Percentiles rank a stretch among this genome's conserved stretches.
Evolutionary conservation across 306 rosid genomes (phyloP).

Genomic region (Medicago ruthenica): DNA sequence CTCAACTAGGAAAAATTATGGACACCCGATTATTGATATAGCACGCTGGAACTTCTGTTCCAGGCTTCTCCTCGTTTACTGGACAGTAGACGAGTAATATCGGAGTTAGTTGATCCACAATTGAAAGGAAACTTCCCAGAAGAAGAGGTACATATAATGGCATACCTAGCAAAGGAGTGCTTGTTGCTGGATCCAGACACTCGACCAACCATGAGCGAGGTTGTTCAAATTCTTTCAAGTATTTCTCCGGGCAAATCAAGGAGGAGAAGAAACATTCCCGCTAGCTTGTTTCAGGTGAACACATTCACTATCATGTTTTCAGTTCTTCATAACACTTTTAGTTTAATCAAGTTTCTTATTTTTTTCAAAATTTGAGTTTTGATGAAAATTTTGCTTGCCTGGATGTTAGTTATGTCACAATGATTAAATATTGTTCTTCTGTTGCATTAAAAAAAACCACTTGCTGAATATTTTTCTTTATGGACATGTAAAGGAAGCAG

Average conservation of each 20-base stretch:
- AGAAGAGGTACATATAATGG: slow-evolving; percentile 93
- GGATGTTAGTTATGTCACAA: neutral
- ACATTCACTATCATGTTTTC: slow-evolving; percentile 25
- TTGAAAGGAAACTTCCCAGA: slow-evolving; percentile 73
- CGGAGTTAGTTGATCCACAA: slow-evolving; percentile 79
- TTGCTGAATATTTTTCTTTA: slow-evolving; percentile 38
- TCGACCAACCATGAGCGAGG: slow-evolving; percentile 97
- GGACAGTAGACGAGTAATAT: slow-evolving; percentile 73
- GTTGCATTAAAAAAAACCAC: slow-evolving; percentile 40
- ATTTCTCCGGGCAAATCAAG: slow-evolving; percentile 79
- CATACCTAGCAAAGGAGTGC: slow-evolving; percentile 96
- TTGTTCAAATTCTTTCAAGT: slow-evolving; percentile 91
- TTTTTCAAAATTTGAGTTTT: slow-evolving; percentile 9
- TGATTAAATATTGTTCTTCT: slow-evolving; percentile 42
- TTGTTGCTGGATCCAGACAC: slow-evolving; percentile 84
- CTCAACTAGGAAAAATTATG: slow-evolving; percentile 22
- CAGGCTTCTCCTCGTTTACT: slow-evolving; percentile 89
- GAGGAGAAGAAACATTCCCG: slow-evolving; percentile 68
- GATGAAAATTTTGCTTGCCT: neutral
- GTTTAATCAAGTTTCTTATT: slow-evolving; percentile 11
- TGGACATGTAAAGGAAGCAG: slow-evolving; percentile 50
- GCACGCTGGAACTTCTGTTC: slow-evolving; percentile 38
- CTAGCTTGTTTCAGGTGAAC: slow-evolving; percentile 68
- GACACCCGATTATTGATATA: slow-evolving; percentile 32
- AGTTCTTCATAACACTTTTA: slow-evolving; percentile 13